phyloP scores from a whole-genome alignment of 257 asterid species.

The Ligustrum vulgare region DNA sequence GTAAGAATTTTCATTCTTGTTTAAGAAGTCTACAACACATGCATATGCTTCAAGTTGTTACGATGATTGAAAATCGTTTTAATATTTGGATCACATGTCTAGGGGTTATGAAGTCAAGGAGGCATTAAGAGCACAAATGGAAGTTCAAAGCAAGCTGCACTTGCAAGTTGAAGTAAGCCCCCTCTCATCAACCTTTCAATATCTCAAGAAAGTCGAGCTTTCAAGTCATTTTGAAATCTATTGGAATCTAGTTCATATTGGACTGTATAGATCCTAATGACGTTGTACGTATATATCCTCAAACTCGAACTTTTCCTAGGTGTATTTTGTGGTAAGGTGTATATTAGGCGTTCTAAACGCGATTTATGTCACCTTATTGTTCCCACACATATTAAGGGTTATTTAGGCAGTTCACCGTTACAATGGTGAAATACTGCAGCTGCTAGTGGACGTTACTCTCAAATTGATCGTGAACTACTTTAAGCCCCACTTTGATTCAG shows the following conservation, averaged over 20 bases:
- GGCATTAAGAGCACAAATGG: constrained; percentile 93
- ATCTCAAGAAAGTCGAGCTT: background rate
- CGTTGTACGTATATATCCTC: background rate
- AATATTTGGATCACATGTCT: constrained; percentile 25
- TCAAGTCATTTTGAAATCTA: no score
- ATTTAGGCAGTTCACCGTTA: background rate
- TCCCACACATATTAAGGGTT: background rate
- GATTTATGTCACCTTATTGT: background rate
- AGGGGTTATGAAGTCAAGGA: constrained; percentile 94
- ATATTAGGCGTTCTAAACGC: background rate
- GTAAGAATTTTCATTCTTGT: constrained; percentile 43
- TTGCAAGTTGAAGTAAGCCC: constrained; percentile 86
- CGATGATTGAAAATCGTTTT: background rate
- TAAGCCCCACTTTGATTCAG: no score
- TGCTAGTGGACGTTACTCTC: background rate
- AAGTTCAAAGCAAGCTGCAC: constrained; percentile 87
- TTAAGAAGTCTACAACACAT: background rate
- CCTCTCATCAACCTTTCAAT: constrained; percentile 11
- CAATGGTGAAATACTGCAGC: background rate
- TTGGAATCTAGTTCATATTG: background rate
- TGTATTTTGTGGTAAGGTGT: background rate
- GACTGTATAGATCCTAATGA: background rate
- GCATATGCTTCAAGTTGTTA: background rate
- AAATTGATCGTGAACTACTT: no score
- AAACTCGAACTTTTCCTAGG: background rate